Evolutionary conservation across 352 stramenopile genomes (phyloP).

Genomic region (Phytophthora idaei): DNA sequence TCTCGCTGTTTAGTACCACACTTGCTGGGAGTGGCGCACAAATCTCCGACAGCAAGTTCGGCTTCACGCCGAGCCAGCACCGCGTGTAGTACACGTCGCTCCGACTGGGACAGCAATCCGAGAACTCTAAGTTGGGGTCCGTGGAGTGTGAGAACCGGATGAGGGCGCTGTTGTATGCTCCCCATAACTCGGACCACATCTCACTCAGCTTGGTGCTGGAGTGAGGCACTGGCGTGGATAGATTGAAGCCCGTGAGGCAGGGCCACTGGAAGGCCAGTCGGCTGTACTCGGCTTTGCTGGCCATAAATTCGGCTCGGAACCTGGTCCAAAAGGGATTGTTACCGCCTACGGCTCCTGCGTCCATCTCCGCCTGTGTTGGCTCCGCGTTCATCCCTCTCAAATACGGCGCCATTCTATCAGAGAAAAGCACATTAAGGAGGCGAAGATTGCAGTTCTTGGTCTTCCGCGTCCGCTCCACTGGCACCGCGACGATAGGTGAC

Average conservation of each 20-base stretch:
- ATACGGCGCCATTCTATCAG: slow-evolving; percentile 15
- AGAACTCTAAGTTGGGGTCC: slow-evolving; percentile 20
- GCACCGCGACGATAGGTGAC: slow-evolving; percentile 1
- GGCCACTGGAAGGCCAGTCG: slow-evolving; percentile 13
- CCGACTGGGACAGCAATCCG: slow-evolving; percentile 23
- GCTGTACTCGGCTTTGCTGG: slow-evolving; percentile 19
- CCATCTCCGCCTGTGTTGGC: slow-evolving; percentile 13
- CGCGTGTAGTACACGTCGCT: slow-evolving; percentile 26
- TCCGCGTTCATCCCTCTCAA: slow-evolving; percentile 21
- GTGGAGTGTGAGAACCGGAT: slow-evolving; percentile 19
- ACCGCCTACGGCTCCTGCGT: slow-evolving; percentile 14
- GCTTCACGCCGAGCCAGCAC: slow-evolving; percentile 25
- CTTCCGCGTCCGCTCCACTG: slow-evolving; percentile 19
- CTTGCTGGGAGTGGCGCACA: slow-evolving; percentile 13
- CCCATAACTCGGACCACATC: slow-evolving; percentile 28
- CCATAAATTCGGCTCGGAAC: slow-evolving; percentile 18
- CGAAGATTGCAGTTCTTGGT: slow-evolving; percentile 34
- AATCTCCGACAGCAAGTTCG: slow-evolving; percentile 18
- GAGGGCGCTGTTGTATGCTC: slow-evolving; percentile 16
- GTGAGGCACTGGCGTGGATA: slow-evolving; percentile 22
- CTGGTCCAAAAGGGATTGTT: slow-evolving; percentile 25
- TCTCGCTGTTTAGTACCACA: slow-evolving; percentile 1
- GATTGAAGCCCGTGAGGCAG: slow-evolving; percentile 17
- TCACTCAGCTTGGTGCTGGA: slow-evolving; percentile 28
- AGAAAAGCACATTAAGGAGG: slow-evolving; percentile 30